These are phyloP conservation scores for Sugiyamaella mastotermitis DNA, from an alignment of 805 yeast species.

Conservation along the genomic window DNA sequence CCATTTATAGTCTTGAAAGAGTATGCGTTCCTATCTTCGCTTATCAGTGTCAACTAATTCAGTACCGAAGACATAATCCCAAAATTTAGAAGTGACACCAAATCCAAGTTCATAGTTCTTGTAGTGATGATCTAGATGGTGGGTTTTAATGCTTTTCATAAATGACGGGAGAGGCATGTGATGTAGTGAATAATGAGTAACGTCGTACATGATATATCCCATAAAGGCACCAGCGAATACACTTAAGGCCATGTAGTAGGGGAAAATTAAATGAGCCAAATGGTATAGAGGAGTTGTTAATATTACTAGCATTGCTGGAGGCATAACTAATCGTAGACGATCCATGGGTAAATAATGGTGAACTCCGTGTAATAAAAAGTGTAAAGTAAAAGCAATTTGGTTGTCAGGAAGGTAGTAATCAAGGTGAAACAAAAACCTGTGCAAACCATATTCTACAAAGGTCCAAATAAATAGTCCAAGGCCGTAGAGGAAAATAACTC, in stretches of 20 bases:
- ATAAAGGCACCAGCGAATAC: constrained; percentile 94
- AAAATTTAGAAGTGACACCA: constrained; percentile 89
- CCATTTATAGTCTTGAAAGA: no score
- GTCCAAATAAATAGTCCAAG: constrained; percentile 94
- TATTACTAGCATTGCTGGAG: constrained; percentile 76
- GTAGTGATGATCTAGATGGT: constrained; percentile 96
- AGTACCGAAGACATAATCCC: constrained; percentile 92
- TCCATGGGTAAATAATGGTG: constrained; percentile 99
- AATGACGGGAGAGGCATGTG: constrained; percentile 76
- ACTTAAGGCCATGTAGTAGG: constrained; percentile 79
- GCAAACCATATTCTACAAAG: constrained; percentile 77
- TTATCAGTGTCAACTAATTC: constrained; percentile 41
- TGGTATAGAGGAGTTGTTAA: constrained; percentile 77
- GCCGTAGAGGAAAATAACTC: constrained; percentile 53
- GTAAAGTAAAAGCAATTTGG: constrained; percentile 67
- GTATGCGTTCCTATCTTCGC: constrained; percentile 2
- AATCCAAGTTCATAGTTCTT: constrained; percentile 95
- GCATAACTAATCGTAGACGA: constrained; percentile 85
- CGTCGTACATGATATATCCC: constrained; percentile 89
- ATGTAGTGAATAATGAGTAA: constrained; percentile 90
- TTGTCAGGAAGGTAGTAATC: constrained; percentile 83
- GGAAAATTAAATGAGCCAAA: constrained; percentile 68
- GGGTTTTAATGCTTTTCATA: constrained; percentile 74
- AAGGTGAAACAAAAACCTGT: constrained; percentile 88
- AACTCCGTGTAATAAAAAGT: constrained; percentile 89